Conservation (phyloP, 2,329 filamentous ascomycete species). For the Diaporthe longicolla region DNA sequence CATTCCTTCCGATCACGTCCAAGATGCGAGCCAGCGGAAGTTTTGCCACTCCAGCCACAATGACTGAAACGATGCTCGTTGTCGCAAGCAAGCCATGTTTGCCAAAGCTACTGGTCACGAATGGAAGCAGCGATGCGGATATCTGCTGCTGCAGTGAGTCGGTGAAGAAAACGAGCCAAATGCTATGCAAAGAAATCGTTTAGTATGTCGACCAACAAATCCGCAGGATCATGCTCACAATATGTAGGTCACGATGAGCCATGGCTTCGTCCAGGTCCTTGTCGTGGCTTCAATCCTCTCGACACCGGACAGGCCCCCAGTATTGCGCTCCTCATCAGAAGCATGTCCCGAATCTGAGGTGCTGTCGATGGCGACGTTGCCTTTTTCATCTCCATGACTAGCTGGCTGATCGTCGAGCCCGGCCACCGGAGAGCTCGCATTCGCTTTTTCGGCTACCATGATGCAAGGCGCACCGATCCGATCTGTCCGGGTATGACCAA, state of each 20-base stretch:
- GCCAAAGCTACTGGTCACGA: conserved; percentile 31
- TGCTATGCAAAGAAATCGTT: neutral
- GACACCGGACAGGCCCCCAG: conserved; percentile 59
- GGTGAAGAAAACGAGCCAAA: conserved; percentile 34
- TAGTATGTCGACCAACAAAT: neutral
- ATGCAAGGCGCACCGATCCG: neutral
- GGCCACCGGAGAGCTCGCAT: neutral
- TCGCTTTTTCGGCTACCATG: conserved; percentile 7
- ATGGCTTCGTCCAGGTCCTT: conserved; percentile 57
- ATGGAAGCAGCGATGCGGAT: conserved; percentile 15
- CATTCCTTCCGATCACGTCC: conserved; percentile 29
- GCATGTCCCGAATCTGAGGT: neutral
- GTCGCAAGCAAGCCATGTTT: conserved; percentile 25
- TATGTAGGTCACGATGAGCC: conserved; percentile 59
- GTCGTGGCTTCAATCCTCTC: conserved; percentile 64
- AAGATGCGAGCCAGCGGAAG: conserved; percentile 30
- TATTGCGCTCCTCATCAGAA: conserved; percentile 11
- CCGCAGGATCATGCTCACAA: conserved; percentile 52
- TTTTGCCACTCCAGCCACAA: conserved; percentile 31
- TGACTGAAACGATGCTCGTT: conserved; percentile 33
- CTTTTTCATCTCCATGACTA: neutral
- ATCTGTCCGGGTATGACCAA: neutral
- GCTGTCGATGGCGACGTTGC: conserved; percentile 3
- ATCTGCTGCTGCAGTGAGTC: conserved; percentile 39
- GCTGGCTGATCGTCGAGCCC: neutral